phyloP scores from a whole-genome alignment of 805 yeast genomes.

The Lipomyces chichibuensis region DNA sequence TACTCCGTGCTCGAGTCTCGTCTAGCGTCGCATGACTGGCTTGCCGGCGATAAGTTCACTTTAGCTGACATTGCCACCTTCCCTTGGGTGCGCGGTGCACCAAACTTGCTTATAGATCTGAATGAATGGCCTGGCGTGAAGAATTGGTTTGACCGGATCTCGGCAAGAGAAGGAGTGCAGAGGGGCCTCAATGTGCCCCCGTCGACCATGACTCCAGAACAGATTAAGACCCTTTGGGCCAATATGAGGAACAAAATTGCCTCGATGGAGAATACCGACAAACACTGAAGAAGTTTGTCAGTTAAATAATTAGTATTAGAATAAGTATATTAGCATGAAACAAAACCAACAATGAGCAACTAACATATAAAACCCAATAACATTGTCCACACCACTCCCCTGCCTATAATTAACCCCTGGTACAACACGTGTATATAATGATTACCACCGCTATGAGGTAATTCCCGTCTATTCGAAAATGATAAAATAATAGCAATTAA shows the following conservation, averaged over 20 bases:
- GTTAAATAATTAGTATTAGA: not conserved
- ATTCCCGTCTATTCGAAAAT: not conserved
- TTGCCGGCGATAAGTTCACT: slow-evolving; percentile 62
- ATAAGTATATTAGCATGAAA: not conserved
- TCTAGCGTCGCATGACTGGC: slow-evolving; percentile 46
- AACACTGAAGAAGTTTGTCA: not conserved
- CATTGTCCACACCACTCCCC: slow-evolving; percentile 1
- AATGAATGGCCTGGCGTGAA: slow-evolving; percentile 63
- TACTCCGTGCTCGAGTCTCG: slow-evolving; percentile 58
- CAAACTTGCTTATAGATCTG: slow-evolving; percentile 25
- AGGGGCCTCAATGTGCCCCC: slow-evolving; percentile 39
- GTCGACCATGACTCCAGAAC: not conserved
- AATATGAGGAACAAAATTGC: slow-evolving; percentile 5
- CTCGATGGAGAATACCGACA: slow-evolving; percentile 11
- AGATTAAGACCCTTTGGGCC: not conserved
- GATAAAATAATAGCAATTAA: not conserved
- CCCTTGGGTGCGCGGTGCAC: slow-evolving; percentile 22
- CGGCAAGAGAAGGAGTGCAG: slow-evolving; percentile 80
- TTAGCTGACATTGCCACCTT: slow-evolving; percentile 50
- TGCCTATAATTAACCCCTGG: not conserved
- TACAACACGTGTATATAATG: not conserved
- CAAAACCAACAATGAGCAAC: not conserved
- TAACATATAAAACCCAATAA: not conserved
- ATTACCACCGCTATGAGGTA: not conserved
- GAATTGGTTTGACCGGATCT: slow-evolving; percentile 88